Evolutionary conservation across 1,284 basidiomycete genomes (phyloP).

Genomic region (Puccinia sorghi): DNA sequence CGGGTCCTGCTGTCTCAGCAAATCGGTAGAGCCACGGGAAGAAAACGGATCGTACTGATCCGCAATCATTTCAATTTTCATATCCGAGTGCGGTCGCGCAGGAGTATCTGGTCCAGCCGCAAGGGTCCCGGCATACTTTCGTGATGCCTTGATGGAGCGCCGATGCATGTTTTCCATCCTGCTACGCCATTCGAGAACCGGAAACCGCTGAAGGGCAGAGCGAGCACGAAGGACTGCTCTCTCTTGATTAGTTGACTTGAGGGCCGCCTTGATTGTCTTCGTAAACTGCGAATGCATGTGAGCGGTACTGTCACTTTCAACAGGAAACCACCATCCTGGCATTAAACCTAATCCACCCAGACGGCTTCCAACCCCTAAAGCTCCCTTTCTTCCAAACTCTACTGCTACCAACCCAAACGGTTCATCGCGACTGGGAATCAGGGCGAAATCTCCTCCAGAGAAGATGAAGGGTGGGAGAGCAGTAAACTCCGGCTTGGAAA

Average conservation of each 20-base stretch:
- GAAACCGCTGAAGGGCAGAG: slow-evolving; percentile 90
- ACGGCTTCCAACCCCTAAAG: slow-evolving; percentile 85
- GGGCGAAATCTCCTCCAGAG: slow-evolving; percentile 86
- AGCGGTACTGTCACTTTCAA: slow-evolving; percentile 81
- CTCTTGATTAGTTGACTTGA: slow-evolving; percentile 84
- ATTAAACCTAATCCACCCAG: slow-evolving; percentile 89
- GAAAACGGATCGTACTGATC: slow-evolving; percentile 8
- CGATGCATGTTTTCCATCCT: slow-evolving; percentile 89
- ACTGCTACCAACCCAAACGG: slow-evolving; percentile 92
- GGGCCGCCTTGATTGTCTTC: slow-evolving; percentile 87
- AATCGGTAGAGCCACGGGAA: slow-evolving; percentile 10
- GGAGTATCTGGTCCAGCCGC: slow-evolving; percentile 68
- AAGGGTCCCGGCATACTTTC: slow-evolving; percentile 68
- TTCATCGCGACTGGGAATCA: slow-evolving; percentile 84
- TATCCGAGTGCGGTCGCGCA: slow-evolving; percentile 8
- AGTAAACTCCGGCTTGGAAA: slow-evolving; percentile 89
- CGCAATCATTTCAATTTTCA: slow-evolving; percentile 26
- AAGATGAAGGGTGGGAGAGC: slow-evolving; percentile 87
- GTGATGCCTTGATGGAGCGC: slow-evolving; percentile 74
- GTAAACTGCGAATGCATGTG: slow-evolving; percentile 93
- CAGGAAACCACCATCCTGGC: slow-evolving; percentile 75
- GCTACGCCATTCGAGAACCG: slow-evolving; percentile 92
- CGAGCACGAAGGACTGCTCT: slow-evolving; percentile 85
- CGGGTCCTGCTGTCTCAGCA: not conserved
- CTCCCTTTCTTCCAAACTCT: slow-evolving; percentile 91